Percentiles rank a stretch among this genome's conserved stretches.
These are phyloP conservation scores for Pterula multifida DNA, from an alignment of 1,284 basidiomycete genomes.

Conservation along the genomic window DNA sequence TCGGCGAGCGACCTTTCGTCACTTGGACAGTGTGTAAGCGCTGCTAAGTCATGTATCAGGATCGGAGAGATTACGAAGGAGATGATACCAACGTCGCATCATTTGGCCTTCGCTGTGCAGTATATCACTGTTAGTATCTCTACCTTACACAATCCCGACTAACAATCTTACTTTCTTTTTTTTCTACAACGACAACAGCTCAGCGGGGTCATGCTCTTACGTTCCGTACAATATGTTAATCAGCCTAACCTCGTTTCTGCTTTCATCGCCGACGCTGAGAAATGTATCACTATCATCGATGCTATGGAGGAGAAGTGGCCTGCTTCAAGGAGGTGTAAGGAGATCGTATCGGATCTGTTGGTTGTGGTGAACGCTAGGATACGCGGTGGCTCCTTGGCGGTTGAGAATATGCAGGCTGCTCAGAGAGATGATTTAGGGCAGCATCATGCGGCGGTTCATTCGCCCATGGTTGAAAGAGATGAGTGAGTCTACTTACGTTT, in stretches of 20 bases:
- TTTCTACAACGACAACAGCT: constrained; percentile 5
- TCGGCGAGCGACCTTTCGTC: constrained; percentile 9
- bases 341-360: constrained; percentile 12
- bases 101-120: constrained; percentile 13
- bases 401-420: constrained; percentile 8
- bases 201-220: constrained; percentile 12
- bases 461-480: neutral
- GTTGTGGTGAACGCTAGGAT: constrained; percentile 11
- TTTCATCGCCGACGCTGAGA: constrained; percentile 12
- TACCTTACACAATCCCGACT: neutral
- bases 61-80: constrained; percentile 13
- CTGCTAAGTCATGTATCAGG: constrained; percentile 13
- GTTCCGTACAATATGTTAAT: constrained; percentile 11
- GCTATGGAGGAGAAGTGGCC: constrained; percentile 11
- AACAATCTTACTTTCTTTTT: neutral
- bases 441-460: neutral
- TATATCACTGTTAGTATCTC: constrained; percentile 10
- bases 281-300: constrained; percentile 10
- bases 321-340: constrained; percentile 11
- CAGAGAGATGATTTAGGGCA: constrained; percentile 2
- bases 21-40: constrained; percentile 10
- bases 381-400: constrained; percentile 6
- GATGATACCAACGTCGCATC: constrained; percentile 14
- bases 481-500: neutral
- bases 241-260: constrained; percentile 10